These are phyloP conservation scores for Talaromyces borbonicus DNA, from an alignment of 495 filamentous ascomycete genomes.

Conservation along the genomic window DNA sequence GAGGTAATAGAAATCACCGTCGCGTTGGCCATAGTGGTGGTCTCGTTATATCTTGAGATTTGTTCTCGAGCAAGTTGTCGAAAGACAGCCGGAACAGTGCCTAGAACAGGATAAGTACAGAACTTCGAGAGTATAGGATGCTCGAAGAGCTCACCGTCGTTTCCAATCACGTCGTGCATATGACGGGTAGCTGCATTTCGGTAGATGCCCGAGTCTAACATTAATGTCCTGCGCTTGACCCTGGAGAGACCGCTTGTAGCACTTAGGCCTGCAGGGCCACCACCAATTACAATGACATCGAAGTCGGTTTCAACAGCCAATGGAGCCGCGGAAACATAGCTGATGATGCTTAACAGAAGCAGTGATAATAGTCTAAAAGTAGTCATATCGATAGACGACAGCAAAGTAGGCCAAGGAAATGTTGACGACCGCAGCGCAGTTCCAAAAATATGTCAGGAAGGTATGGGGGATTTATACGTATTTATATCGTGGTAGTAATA, in stretches of 20 bases:
- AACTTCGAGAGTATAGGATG: background rate
- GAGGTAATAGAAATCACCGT: slow-evolving; percentile 37
- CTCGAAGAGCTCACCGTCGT: slow-evolving; percentile 34
- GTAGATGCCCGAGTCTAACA: slow-evolving; percentile 48
- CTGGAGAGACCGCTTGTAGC: slow-evolving; percentile 45
- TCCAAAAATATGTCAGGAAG: background rate
- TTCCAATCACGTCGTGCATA: slow-evolving; percentile 51
- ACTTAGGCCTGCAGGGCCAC: slow-evolving; percentile 30
- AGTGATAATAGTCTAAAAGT: background rate
- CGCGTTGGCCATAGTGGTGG: slow-evolving; percentile 35
- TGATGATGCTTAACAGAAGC: slow-evolving; percentile 3
- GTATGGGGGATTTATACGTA: background rate
- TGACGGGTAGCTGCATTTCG: slow-evolving; percentile 44
- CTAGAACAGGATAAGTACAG: slow-evolving; percentile 15
- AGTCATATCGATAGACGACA: background rate
- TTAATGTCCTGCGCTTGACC: slow-evolving; percentile 38
- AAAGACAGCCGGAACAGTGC: slow-evolving; percentile 42
- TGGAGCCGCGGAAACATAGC: slow-evolving; percentile 10
- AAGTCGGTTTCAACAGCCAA: slow-evolving; percentile 16
- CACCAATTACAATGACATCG: slow-evolving; percentile 30
- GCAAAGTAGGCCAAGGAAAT: background rate
- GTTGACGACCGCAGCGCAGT: too few relatives aligned
- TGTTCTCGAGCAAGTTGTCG: slow-evolving; percentile 42
- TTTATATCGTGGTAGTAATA: background rate
- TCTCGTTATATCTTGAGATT: slow-evolving; percentile 37